phyloP scores from a whole-genome alignment of 345 rosid species.

The Eucalyptus marginata region DNA sequence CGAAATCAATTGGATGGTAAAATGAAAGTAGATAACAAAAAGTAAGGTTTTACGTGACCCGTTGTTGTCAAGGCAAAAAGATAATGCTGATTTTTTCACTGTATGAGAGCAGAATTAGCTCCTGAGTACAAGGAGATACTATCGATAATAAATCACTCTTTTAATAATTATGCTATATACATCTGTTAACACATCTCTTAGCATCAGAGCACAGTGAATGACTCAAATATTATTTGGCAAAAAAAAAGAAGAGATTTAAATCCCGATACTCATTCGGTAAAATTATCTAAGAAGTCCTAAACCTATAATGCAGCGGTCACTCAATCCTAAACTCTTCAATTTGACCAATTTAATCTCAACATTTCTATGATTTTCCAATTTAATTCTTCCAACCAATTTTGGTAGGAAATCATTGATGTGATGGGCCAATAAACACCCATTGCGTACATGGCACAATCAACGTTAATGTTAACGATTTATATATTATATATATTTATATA shows the following conservation, averaged over 20 bases:
- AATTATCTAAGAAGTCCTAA: not conserved
- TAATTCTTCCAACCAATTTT: no score
- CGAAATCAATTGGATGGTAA: not conserved
- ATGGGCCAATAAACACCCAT: not conserved
- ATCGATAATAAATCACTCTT: not conserved
- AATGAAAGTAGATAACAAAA: not conserved
- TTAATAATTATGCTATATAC: not conserved
- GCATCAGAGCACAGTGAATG: not conserved
- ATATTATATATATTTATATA: no score
- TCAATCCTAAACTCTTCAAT: fast-evolving
- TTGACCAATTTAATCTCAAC: not conserved
- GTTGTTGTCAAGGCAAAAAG: not conserved
- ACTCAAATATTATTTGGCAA: not conserved
- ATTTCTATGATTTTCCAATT: no score
- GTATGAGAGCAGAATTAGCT: not conserved
- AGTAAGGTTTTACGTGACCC: not conserved
- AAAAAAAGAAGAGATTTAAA: not conserved
- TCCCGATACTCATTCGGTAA: not conserved
- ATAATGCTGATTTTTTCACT: not conserved
- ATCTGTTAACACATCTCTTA: not conserved
- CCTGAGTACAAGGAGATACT: not conserved
- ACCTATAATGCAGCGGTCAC: not conserved
- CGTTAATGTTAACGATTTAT: fast-evolving
- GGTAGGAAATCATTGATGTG: no score
- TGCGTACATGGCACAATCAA: not conserved